These are phyloP conservation scores for Colletotrichum spinosum DNA, from an alignment of 2,329 filamentous ascomycete species.

Conservation along the genomic window DNA sequence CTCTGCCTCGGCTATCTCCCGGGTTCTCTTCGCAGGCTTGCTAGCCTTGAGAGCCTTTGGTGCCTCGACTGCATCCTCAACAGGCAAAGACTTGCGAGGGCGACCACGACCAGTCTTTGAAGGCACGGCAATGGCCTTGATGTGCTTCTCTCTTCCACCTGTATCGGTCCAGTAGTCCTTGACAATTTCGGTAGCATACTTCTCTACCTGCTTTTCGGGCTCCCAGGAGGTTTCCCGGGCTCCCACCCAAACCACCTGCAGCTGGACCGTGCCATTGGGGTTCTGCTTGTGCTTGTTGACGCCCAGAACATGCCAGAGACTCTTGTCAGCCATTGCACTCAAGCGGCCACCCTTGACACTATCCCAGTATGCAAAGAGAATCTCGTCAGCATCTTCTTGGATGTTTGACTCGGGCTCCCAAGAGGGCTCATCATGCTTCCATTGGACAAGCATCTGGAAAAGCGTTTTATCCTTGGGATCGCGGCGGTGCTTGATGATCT, in stretches of 20 bases:
- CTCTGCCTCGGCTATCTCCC: constrained; percentile 10
- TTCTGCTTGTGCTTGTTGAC: constrained; percentile 35
- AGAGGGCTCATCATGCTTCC: constrained; percentile 43
- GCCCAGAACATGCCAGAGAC: constrained; percentile 38
- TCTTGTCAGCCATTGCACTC: constrained; percentile 32
- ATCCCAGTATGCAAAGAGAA: constrained; percentile 41
- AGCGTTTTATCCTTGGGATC: constrained; percentile 35
- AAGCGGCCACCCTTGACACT: constrained; percentile 36
- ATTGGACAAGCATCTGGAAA: constrained; percentile 47
- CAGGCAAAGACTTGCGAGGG: constrained; percentile 15
- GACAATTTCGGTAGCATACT: constrained; percentile 26
- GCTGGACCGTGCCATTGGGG: constrained; percentile 18
- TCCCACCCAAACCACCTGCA: constrained; percentile 33
- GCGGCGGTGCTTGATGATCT: constrained; percentile 29
- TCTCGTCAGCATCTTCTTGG: constrained; percentile 47
- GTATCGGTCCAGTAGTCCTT: constrained; percentile 47
- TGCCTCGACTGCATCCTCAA: not conserved
- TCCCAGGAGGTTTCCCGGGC: constrained; percentile 36
- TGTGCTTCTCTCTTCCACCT: constrained; percentile 43
- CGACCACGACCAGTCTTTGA: constrained; percentile 25
- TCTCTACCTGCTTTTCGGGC: constrained; percentile 28
- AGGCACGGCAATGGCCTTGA: constrained; percentile 33
- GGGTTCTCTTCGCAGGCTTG: not conserved
- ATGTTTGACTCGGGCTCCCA: constrained; percentile 50
- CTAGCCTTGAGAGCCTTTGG: not conserved